These are phyloP conservation scores for Ophiocytium majus DNA, from an alignment of 352 stramenopile genomes.

Conservation along the genomic window DNA sequence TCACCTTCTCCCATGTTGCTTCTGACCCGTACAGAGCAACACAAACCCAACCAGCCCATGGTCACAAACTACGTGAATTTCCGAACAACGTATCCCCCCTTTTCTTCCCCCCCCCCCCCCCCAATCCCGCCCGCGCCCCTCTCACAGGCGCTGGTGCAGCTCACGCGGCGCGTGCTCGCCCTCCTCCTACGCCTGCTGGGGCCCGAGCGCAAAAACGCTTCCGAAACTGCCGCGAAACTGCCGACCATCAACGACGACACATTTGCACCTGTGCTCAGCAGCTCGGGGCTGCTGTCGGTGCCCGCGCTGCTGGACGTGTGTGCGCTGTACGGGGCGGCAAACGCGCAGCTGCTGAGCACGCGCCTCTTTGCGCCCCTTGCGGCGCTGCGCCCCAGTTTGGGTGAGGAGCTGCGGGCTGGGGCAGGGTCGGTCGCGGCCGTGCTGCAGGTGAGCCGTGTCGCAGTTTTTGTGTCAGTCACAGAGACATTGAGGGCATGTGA, in stretches of 20 bases:
- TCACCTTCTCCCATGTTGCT: too few species aligned
- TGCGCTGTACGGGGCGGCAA: slow-evolving; percentile 37
- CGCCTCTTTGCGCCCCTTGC: slow-evolving; percentile 26
- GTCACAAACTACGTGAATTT: too few species aligned
- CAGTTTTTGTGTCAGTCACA: too few species aligned
- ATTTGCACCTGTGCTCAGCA: slow-evolving; percentile 11
- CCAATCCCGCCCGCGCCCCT: too few species aligned
- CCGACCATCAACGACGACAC: neutral
- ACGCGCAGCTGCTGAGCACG: slow-evolving; percentile 32
- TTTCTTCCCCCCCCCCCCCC: too few species aligned
- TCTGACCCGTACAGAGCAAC: too few species aligned
- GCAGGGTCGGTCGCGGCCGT: slow-evolving; percentile 25
- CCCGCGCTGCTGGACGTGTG: slow-evolving; percentile 40
- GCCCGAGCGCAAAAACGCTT: slow-evolving; percentile 27
- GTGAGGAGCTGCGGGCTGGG: slow-evolving; percentile 14
- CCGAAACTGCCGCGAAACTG: neutral
- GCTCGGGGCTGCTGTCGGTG: slow-evolving; percentile 27
- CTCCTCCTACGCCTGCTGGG: slow-evolving; percentile 39
- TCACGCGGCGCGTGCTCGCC: slow-evolving; percentile 43
- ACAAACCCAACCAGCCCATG: too few species aligned
- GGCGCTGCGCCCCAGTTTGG: slow-evolving; percentile 15
- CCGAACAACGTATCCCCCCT: too few species aligned
- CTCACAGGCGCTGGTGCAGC: slow-evolving; percentile 26
- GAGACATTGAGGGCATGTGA: too few species aligned
- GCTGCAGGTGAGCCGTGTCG: too few species aligned